phyloP scores from a whole-genome alignment of 2,329 filamentous ascomycete species.

The Didymella exigua region DNA sequence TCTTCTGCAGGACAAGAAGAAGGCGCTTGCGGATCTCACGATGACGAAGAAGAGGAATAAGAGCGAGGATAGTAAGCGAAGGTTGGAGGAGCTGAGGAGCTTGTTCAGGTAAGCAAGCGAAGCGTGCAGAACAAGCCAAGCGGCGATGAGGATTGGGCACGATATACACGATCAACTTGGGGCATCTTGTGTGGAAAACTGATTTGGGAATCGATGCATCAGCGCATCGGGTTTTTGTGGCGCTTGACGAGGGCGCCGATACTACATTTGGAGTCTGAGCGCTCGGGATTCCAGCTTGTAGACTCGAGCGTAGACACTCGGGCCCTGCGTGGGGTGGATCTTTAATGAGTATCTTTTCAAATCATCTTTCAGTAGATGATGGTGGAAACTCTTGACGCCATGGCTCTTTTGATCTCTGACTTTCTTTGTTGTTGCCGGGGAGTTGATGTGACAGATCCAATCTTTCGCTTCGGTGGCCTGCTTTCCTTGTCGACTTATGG shows the following conservation, averaged over 20 bases:
- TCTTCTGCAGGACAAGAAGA: constrained; percentile 88
- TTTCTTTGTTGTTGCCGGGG: no score
- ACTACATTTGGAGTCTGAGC: neutral
- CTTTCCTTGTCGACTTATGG: no score
- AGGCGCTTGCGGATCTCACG: constrained; percentile 83
- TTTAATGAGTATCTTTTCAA: no score
- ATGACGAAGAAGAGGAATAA: constrained; percentile 59
- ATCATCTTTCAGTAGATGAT: no score
- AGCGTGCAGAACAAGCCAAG: neutral
- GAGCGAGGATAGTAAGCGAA: constrained; percentile 68
- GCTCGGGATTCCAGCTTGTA: no score
- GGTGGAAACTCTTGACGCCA: no score
- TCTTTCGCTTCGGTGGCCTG: no score
- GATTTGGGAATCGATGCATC: neutral
- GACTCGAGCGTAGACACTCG: no score
- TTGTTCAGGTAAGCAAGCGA: constrained; percentile 53
- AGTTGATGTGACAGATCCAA: no score
- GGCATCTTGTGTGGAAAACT: neutral
- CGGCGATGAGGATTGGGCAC: neutral
- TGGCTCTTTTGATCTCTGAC: no score
- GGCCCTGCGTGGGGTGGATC: no score
- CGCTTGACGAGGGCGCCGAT: neutral
- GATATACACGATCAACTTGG: neutral
- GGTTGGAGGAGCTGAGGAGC: constrained; percentile 64
- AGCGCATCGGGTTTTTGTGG: neutral